Evolutionary conservation across 75 land plant genomes (phyloP).

Genomic region (Sequoia sempervirens): DNA sequence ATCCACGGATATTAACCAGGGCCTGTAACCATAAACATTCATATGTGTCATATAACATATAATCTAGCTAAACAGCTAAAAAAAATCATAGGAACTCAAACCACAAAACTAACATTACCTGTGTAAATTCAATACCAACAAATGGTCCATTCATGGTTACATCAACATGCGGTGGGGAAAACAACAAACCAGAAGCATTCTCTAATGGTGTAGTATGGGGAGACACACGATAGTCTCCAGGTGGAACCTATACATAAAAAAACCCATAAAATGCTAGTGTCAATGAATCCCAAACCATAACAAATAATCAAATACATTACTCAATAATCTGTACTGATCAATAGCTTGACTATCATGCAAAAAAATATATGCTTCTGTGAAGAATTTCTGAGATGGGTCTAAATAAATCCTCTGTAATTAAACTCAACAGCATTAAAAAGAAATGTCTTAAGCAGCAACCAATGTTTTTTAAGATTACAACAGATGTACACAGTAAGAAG

Average conservation of each 20-base stretch:
- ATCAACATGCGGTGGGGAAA: slow-evolving; percentile 74
- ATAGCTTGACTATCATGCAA: not conserved
- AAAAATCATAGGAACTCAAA: not conserved
- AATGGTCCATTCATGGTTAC: slow-evolving; percentile 60
- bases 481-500: not conserved
- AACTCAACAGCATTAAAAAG: not conserved
- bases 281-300: not conserved
- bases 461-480: not conserved
- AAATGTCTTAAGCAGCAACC: not conserved
- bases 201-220: slow-evolving; percentile 61
- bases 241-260: slow-evolving; percentile 38
- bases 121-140: slow-evolving; percentile 58
- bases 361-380: not conserved
- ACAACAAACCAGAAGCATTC: slow-evolving; percentile 52
- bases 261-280: not conserved
- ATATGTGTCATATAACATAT: not conserved
- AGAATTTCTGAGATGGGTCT: not conserved
- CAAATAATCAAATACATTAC: not conserved
- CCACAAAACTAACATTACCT: slow-evolving; percentile 41
- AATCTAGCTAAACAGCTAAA: not conserved
- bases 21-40: slow-evolving; percentile 42
- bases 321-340: not conserved
- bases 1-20: slow-evolving; percentile 66
- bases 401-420: not conserved
- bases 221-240: slow-evolving; percentile 87